Base-by-base conservation (phyloP, 202 grass and related monocot genomes). In the Schoenoplectus tabernaemontani region DNA sequence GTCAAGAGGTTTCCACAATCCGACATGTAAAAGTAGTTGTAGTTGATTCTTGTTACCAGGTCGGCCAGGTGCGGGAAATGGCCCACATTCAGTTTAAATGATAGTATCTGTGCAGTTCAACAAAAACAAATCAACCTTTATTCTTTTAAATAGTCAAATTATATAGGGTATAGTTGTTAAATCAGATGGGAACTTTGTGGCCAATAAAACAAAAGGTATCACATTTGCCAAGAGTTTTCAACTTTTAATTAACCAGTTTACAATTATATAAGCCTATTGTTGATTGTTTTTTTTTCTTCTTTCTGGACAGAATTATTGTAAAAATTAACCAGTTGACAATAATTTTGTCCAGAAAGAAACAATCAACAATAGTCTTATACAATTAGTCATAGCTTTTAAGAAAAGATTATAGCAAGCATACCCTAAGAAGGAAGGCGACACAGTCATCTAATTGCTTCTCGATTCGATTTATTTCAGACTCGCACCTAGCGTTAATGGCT, bases 401-500 rank as follows among this genome's bases (percentile, higher is more conserved):
- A 59, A 78, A 59, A 44, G 42, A 33, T 30, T 73, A 0, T 73
- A 50, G 69, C 5, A 44, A 32, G 26, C 46, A 84, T 84, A 77
- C 90, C 96, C 91, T 86, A 42, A 98, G 74, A 86, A 98, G 91
- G 84, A 91, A 98, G 19, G 91, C 76, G 2, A 92, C 82, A 0
- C 91, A 93, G 82, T 98, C 91, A 57, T 95, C 88, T 16, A 98
- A 93, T 76, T 98, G 95, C 83, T 98, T 98, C 81, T 95, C 96
- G 3, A 98, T 95, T 38, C 89, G 67, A 76, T 92, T 89, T 15
- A 95, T 69, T 92, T 98, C 95, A 85, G 90, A 84, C 83, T 94
- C 91, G 16, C 91, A 98, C 82, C 91, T 89, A 38, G 91, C 65
- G 81, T 84, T 89, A 48, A 92, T 85, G 61, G 89, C 88, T 87